A percentile compares a stretch with the other conserved stretches of the same genome.
Conservation (phyloP, 495 filamentous ascomycete genomes). For the Trichoderma virens region DNA sequence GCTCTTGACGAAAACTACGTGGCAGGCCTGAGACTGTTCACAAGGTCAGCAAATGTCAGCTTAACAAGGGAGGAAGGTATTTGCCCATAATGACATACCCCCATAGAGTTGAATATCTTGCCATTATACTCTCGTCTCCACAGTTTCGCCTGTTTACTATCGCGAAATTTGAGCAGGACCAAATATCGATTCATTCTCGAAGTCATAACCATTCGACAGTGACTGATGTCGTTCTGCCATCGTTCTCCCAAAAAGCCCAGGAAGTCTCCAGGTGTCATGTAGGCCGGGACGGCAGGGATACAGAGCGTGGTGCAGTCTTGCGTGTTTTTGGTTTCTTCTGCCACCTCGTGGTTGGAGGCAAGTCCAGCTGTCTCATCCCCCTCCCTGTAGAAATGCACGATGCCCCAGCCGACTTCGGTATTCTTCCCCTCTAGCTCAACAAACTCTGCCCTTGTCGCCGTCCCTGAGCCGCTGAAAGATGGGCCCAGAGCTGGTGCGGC, state of each 20-base stretch:
- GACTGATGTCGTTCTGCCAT: slow-evolving; percentile 80
- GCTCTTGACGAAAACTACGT: slow-evolving; percentile 90
- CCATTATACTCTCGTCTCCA: slow-evolving; percentile 91
- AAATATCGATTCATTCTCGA: slow-evolving; percentile 85
- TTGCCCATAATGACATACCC: slow-evolving; percentile 44
- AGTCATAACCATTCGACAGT: slow-evolving; percentile 93
- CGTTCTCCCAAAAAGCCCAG: slow-evolving; percentile 87
- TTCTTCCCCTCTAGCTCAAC: slow-evolving; percentile 66
- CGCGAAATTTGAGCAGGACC: slow-evolving; percentile 93
- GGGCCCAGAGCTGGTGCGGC: slow-evolving; percentile 36
- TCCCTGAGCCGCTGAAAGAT: slow-evolving; percentile 34
- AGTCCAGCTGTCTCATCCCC: slow-evolving; percentile 59
- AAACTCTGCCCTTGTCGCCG: slow-evolving; percentile 64
- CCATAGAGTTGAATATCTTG: slow-evolving; percentile 88
- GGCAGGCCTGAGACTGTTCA: slow-evolving; percentile 82
- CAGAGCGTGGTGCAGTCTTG: slow-evolving; percentile 84
- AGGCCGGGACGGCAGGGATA: slow-evolving; percentile 88
- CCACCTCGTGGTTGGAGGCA: slow-evolving; percentile 17
- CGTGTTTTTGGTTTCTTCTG: slow-evolving; percentile 32
- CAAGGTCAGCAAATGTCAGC: background rate
- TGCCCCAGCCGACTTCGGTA: slow-evolving; percentile 81
- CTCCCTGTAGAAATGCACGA: slow-evolving; percentile 91
- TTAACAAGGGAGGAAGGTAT: background rate
- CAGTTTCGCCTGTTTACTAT: slow-evolving; percentile 58
- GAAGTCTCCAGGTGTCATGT: slow-evolving; percentile 85